These are phyloP conservation scores for Mrakiaceae sp. DNA, from an alignment of 1,284 basidiomycete genomes.

Conservation along the genomic window DNA sequence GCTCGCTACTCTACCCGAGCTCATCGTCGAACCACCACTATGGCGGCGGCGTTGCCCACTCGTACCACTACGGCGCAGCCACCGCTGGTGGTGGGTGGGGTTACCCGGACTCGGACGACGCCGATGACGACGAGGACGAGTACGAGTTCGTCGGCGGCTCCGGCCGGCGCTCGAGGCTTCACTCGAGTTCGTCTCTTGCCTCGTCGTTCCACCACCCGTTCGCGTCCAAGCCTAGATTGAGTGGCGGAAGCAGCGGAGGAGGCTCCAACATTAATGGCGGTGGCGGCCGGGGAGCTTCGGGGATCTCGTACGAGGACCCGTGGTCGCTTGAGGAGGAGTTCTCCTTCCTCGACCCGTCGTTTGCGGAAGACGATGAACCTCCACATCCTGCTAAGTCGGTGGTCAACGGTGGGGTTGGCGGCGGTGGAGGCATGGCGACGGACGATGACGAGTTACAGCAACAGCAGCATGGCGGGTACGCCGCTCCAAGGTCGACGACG, in stretches of 20 bases:
- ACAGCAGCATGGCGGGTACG: no score
- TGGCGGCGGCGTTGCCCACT: conserved; percentile 10
- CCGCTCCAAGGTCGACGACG: not conserved
- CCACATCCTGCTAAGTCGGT: not conserved
- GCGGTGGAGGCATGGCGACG: not conserved
- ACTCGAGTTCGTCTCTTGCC: not conserved
- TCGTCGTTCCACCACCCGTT: not conserved
- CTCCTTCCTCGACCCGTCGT: conserved; percentile 16
- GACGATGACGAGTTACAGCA: no score
- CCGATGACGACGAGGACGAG: conserved; percentile 11
- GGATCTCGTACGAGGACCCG: not conserved
- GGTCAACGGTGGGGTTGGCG: conserved; percentile 2
- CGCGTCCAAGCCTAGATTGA: not conserved
- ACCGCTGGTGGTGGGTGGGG: not conserved
- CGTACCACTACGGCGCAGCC: not conserved
- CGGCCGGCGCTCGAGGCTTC: no score
- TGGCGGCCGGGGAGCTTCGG: not conserved
- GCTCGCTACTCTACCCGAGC: no score
- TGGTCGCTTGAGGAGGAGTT: conserved; percentile 19
- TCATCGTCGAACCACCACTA: not conserved
- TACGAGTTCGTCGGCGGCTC: conserved; percentile 9
- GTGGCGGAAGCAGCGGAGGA: no score
- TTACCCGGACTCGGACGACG: no score
- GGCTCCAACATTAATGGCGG: not conserved
- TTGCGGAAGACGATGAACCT: conserved; percentile 6